These are phyloP conservation scores for Calocybe indica DNA, from an alignment of 768 basidiomycete species.

Conservation along the genomic window DNA sequence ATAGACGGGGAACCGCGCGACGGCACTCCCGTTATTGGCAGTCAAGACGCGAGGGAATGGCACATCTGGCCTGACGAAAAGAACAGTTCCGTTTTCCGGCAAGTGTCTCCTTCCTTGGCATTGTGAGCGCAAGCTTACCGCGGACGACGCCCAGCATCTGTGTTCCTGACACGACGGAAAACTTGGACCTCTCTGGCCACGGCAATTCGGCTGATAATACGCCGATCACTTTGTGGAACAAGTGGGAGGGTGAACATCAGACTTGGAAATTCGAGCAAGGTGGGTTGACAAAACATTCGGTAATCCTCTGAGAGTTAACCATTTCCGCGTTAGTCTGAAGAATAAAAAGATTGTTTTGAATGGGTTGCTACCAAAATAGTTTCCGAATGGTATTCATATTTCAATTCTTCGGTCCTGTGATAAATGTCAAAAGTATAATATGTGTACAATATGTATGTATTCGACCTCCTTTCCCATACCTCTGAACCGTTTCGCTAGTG, in stretches of 20 bases:
- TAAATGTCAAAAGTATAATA: too few relatives aligned
- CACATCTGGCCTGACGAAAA: conserved; percentile 41
- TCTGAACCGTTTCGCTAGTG: too few relatives aligned
- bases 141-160: conserved; percentile 30
- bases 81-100: conserved; percentile 37
- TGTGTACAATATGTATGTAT: too few relatives aligned
- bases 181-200: conserved; percentile 39
- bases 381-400: too few relatives aligned
- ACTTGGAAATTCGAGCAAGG: conserved; percentile 35
- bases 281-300: too few relatives aligned
- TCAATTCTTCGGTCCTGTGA: too few relatives aligned
- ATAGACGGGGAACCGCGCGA: conserved; percentile 28
- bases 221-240: conserved; percentile 39
- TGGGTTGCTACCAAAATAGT: too few relatives aligned
- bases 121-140: neutral
- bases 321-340: too few relatives aligned
- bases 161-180: conserved; percentile 34
- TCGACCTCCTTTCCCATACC: too few relatives aligned
- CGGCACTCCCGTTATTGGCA: conserved; percentile 35
- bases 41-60: conserved; percentile 34
- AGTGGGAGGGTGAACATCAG: conserved; percentile 47
- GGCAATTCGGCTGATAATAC: conserved; percentile 41
- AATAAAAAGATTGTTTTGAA: too few relatives aligned
- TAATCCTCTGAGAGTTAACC: too few relatives aligned
- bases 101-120: conserved; percentile 8